A percentile compares a stretch with the other conserved stretches of the same genome.
Conservation (phyloP, 768 basidiomycete genomes). For the Asterophora parasitica region DNA sequence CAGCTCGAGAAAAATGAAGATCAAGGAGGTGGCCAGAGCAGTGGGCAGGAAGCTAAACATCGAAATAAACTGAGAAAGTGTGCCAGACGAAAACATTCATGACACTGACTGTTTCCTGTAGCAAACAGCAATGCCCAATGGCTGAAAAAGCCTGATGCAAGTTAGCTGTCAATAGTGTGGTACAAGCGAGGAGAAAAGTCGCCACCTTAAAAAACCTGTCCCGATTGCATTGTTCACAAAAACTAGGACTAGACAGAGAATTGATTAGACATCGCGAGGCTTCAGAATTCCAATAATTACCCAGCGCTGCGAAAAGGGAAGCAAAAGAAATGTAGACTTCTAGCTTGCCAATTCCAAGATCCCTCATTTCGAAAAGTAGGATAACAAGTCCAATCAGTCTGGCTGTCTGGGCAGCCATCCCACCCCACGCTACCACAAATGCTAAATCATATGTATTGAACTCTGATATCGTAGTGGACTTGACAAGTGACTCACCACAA, state of each 20-base stretch:
- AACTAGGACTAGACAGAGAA: slow-evolving; percentile 7
- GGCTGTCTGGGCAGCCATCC: slow-evolving; percentile 16
- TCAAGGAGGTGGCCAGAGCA: slow-evolving; percentile 12
- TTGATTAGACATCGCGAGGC: background rate
- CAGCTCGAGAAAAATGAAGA: slow-evolving; percentile 2
- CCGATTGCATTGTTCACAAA: slow-evolving; percentile 13
- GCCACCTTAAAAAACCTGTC: slow-evolving; percentile 7
- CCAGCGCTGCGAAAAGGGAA: slow-evolving; percentile 7
- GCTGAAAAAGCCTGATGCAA: background rate
- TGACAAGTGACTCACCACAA: slow-evolving; percentile 5
- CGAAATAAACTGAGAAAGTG: background rate
- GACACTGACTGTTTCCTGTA: slow-evolving; percentile 13
- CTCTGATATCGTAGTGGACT: background rate
- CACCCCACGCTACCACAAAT: slow-evolving; percentile 15
- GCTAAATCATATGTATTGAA: background rate
- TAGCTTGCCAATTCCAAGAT: slow-evolving; percentile 8
- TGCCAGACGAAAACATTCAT: background rate
- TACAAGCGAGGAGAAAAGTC: background rate
- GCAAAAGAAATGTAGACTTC: slow-evolving; percentile 7
- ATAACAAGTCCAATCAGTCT: slow-evolving; percentile 7
- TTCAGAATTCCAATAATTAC: background rate
- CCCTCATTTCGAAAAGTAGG: slow-evolving; percentile 12
- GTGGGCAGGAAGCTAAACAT: slow-evolving; percentile 11
- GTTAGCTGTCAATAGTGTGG: background rate
- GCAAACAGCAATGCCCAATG: slow-evolving; percentile 6